Evolutionary conservation across 805 yeast species (phyloP).

Genomic region (Pichia cabralensis): DNA sequence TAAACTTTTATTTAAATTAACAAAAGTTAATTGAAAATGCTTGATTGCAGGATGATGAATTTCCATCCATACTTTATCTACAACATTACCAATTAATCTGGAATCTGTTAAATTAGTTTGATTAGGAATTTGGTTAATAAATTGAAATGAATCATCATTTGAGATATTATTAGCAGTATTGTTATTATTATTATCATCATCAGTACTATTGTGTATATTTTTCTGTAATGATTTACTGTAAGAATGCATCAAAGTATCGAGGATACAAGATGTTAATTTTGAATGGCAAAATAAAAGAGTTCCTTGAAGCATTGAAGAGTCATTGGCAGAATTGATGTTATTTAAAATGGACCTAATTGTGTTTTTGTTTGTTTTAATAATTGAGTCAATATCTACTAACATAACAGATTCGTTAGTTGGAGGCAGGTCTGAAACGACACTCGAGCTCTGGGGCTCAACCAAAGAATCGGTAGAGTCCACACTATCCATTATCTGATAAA

Average conservation of each 20-base stretch:
- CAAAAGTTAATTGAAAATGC: slow-evolving; percentile 36
- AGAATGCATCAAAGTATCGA: slow-evolving; percentile 25
- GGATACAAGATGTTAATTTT: slow-evolving; percentile 34
- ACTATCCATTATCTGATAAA: too few species aligned
- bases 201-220: neutral
- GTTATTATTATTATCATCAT: neutral
- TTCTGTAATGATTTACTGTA: neutral
- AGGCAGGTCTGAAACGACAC: too few species aligned
- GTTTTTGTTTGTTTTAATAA: slow-evolving; percentile 16
- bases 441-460: too few species aligned
- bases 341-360: slow-evolving; percentile 25
- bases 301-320: slow-evolving; percentile 36
- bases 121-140: slow-evolving; percentile 2
- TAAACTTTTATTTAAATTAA: slow-evolving; percentile 6
- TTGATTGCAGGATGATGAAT: slow-evolving; percentile 58
- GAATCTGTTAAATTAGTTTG: neutral
- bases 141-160: neutral
- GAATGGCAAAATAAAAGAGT: slow-evolving; percentile 39
- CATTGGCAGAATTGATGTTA: slow-evolving; percentile 23
- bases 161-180: neutral
- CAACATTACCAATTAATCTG: slow-evolving; percentile 22
- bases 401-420: too few species aligned
- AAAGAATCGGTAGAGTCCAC: too few species aligned
- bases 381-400: slow-evolving; percentile 17
- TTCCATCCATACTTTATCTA: slow-evolving; percentile 49